A percentile compares a stretch with the other conserved stretches of the same genome.
Evolutionary conservation across 1,284 basidiomycete genomes (phyloP).

Genomic region (Cryptococcus depauperatus): DNA sequence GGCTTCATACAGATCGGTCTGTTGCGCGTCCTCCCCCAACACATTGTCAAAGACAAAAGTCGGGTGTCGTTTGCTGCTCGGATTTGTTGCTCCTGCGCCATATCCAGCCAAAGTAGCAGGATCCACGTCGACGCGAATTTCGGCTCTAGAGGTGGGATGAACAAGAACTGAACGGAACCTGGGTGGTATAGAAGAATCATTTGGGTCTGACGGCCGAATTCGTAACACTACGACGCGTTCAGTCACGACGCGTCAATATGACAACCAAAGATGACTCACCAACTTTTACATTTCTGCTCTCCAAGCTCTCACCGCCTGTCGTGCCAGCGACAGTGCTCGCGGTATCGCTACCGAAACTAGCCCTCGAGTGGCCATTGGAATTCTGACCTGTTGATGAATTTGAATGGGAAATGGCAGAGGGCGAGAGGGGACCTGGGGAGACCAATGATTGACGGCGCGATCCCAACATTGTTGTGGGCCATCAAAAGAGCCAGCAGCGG

Average conservation of each 20-base stretch:
- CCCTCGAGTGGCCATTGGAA: background rate
- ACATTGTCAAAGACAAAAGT: slow-evolving; percentile 91
- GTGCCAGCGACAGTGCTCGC: slow-evolving; percentile 7
- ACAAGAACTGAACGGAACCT: slow-evolving; percentile 88
- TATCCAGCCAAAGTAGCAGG: slow-evolving; percentile 48
- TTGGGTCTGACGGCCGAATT: slow-evolving; percentile 83
- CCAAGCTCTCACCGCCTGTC: slow-evolving; percentile 8
- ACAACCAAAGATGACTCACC: slow-evolving; percentile 26
- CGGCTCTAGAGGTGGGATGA: slow-evolving; percentile 58
- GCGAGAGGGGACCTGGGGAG: slow-evolving; percentile 22
- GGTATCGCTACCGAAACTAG: slow-evolving; percentile 9
- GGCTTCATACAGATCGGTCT: slow-evolving; percentile 72
- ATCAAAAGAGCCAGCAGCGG: no score
- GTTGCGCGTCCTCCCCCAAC: slow-evolving; percentile 69
- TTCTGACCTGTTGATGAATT: slow-evolving; percentile 21
- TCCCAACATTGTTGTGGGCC: no score
- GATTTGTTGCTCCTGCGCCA: slow-evolving; percentile 48
- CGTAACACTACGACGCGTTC: slow-evolving; percentile 62
- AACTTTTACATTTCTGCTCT: slow-evolving; percentile 36
- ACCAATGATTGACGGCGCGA: slow-evolving; percentile 9
- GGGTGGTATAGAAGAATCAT: slow-evolving; percentile 74
- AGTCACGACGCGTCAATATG: background rate
- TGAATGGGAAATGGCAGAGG: slow-evolving; percentile 24
- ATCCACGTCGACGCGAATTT: slow-evolving; percentile 62
- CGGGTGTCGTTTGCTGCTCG: slow-evolving; percentile 63